phyloP scores from a whole-genome alignment of 495 filamentous ascomycete genomes.

The Penicillium flavigenum region DNA sequence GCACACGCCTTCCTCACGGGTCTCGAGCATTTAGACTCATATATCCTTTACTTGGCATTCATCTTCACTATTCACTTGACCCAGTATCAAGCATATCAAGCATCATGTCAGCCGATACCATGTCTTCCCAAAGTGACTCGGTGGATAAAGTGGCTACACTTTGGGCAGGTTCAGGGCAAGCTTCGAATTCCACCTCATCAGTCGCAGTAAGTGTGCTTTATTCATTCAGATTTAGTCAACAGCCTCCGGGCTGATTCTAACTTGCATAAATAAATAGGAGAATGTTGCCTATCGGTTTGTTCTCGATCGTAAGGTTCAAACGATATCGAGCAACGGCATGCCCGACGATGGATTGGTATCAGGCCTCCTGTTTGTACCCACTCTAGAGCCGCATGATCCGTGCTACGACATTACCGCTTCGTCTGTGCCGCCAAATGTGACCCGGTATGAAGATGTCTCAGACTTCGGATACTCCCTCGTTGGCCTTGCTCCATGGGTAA shows the following conservation, averaged over 20 bases:
- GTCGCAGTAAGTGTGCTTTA: slow-evolving; percentile 35
- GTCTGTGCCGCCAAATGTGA: slow-evolving; percentile 72
- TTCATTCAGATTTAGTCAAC: background rate
- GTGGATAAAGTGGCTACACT: slow-evolving; percentile 40
- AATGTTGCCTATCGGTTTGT: slow-evolving; percentile 64
- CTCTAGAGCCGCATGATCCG: slow-evolving; percentile 50
- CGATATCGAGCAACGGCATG: slow-evolving; percentile 63
- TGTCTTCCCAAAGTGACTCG: slow-evolving; percentile 27
- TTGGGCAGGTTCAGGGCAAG: slow-evolving; percentile 41
- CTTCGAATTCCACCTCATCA: slow-evolving; percentile 34
- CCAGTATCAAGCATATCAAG: background rate
- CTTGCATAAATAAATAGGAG: slow-evolving; percentile 38
- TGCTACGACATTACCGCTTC: slow-evolving; percentile 59
- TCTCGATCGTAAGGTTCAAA: slow-evolving; percentile 61
- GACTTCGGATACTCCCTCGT: slow-evolving; percentile 55
- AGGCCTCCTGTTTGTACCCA: slow-evolving; percentile 82
- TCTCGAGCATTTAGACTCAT: slow-evolving; percentile 4
- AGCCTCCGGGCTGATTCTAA: slow-evolving; percentile 6
- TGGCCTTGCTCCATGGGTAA: slow-evolving; percentile 88
- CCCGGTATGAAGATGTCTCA: slow-evolving; percentile 66
- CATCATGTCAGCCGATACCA: slow-evolving; percentile 6
- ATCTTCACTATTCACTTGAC: background rate
- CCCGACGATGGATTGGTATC: slow-evolving; percentile 55
- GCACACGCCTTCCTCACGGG: slow-evolving; percentile 7
- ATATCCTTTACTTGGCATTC: background rate